Evolutionary conservation across 1,139 yeast species (phyloP), one percentile per base, ranked within the genome.

Genomic region (Sugiyamaella japonica): DNA sequence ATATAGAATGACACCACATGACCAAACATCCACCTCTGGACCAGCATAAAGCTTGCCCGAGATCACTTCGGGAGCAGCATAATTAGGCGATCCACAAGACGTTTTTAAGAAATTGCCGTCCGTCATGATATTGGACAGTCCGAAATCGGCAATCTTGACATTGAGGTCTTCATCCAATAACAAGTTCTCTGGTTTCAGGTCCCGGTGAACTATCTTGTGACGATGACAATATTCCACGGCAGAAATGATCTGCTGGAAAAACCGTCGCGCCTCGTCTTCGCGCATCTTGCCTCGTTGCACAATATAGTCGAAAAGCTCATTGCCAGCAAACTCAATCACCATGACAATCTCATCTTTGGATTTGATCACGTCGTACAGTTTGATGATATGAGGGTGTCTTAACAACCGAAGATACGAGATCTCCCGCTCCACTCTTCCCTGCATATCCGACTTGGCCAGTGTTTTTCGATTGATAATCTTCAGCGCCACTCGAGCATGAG

Each of bases 11-110:
- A 95, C 98, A 64, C 99, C 99, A 64, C 96, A 87, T 0, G 96
- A 88, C 99, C 99, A 95, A 52, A 95, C 98, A 70, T 95, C 99
- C 50, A 93, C 99, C 73, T 93, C 99, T 1, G 98, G 98, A 4
- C 99, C 99, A 1, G 98, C 99, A 67, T 93, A 93, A 56, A 93
- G 78, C 69, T 95, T 91, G 46, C 99, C 99, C 62, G 95, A 84
- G 58, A 93, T 93, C 48, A 93, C 98, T 72, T 93, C 99, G 0
- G 99, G 99, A 0, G 99, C 99, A 1, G 99, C 99, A 69, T 93
- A 93, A 69, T 93, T 91, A 52, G 99, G 98, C 12, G 96, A 88
- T 1, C 99, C 99, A 75, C 99, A 93, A 66, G 93, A 84, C 1
- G 99, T 93, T 69, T 91, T 93, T 67, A 93, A 78, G 67, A 93